Evolutionary conservation across 2,329 filamentous ascomycete species (phyloP).

Genomic region (Fusarium sp.): DNA sequence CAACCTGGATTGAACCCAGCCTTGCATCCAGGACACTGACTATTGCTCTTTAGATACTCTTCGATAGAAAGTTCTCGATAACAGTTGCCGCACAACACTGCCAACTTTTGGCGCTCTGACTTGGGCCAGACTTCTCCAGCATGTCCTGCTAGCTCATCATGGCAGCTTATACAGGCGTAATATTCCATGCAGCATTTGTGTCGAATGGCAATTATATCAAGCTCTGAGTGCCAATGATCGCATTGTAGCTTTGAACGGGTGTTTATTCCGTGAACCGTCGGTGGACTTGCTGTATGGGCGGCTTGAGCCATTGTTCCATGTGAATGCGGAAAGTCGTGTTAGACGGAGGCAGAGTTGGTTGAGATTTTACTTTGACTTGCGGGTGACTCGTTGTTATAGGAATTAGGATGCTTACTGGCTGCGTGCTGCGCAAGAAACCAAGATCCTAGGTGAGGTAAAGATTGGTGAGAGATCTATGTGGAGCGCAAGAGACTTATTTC

Average conservation of each 20-base stretch:
- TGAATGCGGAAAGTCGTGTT: not conserved
- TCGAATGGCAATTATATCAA: slow-evolving; percentile 22
- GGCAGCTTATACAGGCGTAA: slow-evolving; percentile 29
- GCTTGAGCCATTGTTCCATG: slow-evolving; percentile 11
- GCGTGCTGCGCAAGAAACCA: not conserved
- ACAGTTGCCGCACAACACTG: slow-evolving; percentile 17
- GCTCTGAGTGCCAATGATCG: slow-evolving; percentile 18
- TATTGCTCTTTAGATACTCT: slow-evolving; percentile 5
- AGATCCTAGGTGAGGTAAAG: not conserved
- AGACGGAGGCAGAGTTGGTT: no score
- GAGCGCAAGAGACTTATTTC: not conserved
- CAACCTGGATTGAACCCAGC: slow-evolving; percentile 29
- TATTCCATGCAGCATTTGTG: slow-evolving; percentile 25
- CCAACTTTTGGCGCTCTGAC: slow-evolving; percentile 13
- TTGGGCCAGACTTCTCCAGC: not conserved
- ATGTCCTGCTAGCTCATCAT: slow-evolving; percentile 18
- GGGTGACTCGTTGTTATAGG: no score
- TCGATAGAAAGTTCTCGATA: not conserved
- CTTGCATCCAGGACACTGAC: slow-evolving; percentile 3
- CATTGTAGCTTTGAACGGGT: slow-evolving; percentile 13
- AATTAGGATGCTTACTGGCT: no score
- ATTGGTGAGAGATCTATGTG: not conserved
- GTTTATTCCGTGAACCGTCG: slow-evolving; percentile 8
- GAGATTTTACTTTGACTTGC: not conserved
- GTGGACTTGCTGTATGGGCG: not conserved